phyloP scores from a whole-genome alignment of 371 early-diverging fungal species.

The Mucor saturninus region DNA sequence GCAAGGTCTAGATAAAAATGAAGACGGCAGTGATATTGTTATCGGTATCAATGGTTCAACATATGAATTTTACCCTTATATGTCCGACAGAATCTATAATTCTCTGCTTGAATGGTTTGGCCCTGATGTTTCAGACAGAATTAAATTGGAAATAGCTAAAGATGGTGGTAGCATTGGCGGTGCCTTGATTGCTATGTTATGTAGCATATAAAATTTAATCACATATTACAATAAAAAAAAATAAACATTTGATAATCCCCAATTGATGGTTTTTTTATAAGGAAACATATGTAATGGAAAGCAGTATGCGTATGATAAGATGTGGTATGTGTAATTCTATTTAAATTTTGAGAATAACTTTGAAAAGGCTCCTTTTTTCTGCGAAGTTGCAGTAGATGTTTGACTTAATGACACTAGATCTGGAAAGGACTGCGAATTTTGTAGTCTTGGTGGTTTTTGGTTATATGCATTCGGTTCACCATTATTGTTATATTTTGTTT shows the following conservation, averaged over 20 bases:
- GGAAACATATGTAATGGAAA: neutral
- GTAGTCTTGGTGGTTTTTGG: neutral
- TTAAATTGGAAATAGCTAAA: slow-evolving; percentile 37
- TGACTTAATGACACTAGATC: neutral
- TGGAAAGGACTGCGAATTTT: neutral
- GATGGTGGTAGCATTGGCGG: slow-evolving; percentile 53
- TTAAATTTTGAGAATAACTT: slow-evolving; percentile 8
- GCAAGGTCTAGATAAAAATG: slow-evolving; percentile 24
- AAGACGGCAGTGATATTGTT: slow-evolving; percentile 47
- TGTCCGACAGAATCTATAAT: slow-evolving; percentile 9
- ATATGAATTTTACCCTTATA: slow-evolving; percentile 84
- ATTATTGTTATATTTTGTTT: neutral
- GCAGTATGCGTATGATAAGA: neutral
- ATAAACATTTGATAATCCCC: neutral
- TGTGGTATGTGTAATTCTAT: slow-evolving; percentile 7
- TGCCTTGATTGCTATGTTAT: slow-evolving; percentile 50
- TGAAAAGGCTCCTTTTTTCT: slow-evolving; percentile 2
- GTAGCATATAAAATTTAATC: neutral
- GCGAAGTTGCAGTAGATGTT: neutral
- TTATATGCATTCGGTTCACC: neutral
- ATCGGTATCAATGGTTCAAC: slow-evolving; percentile 84
- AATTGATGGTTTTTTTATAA: neutral
- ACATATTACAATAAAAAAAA: no score
- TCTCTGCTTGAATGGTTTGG: slow-evolving; percentile 34
- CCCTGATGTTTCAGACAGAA: slow-evolving; percentile 23